Conservation (phyloP, 345 rosid species). For the rapeseed (Brassica napus) region DNA sequence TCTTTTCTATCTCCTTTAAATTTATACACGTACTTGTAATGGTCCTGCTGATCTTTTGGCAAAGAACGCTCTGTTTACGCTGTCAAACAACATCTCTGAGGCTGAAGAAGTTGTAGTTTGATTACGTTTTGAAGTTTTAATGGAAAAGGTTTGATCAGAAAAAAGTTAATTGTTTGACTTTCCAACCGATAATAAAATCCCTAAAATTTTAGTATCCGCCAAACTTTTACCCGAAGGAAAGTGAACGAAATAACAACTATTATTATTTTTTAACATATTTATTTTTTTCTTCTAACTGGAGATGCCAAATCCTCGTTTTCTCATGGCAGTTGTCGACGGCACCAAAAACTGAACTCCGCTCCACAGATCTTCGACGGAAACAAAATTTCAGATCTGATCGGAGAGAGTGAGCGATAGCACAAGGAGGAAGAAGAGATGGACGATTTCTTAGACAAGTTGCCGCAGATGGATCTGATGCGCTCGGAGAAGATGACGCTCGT, state of each 20-base stretch:
- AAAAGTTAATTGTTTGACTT: too few species aligned
- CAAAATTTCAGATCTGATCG: slow-evolving; percentile 34
- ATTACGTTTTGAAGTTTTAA: too few species aligned
- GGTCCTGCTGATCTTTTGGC: not conserved
- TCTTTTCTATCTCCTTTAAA: not conserved
- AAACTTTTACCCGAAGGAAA: slow-evolving; percentile 26
- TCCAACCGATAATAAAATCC: too few species aligned
- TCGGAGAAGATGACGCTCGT: slow-evolving; percentile 94
- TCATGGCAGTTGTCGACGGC: slow-evolving; percentile 43
- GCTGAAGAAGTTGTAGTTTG: not conserved
- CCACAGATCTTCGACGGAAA: slow-evolving; percentile 40
- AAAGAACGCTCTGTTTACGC: not conserved
- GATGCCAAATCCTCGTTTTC: slow-evolving; percentile 39
- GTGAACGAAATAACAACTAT: not conserved
- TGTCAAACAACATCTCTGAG: not conserved
- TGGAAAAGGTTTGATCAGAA: too few species aligned
- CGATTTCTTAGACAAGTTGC: slow-evolving; percentile 64
- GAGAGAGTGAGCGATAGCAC: slow-evolving; percentile 32
- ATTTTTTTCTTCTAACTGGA: not conserved
- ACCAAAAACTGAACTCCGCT: slow-evolving; percentile 42
- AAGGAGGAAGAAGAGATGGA: slow-evolving; percentile 43
- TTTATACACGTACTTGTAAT: not conserved
- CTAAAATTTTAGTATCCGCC: not conserved
- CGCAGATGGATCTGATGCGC: slow-evolving; percentile 97
- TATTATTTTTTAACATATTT: too few species aligned